Percentiles rank a stretch among this genome's conserved stretches.
phyloP scores from a whole-genome alignment of 1,139 yeast species.

The Candida labiduridarum region DNA sequence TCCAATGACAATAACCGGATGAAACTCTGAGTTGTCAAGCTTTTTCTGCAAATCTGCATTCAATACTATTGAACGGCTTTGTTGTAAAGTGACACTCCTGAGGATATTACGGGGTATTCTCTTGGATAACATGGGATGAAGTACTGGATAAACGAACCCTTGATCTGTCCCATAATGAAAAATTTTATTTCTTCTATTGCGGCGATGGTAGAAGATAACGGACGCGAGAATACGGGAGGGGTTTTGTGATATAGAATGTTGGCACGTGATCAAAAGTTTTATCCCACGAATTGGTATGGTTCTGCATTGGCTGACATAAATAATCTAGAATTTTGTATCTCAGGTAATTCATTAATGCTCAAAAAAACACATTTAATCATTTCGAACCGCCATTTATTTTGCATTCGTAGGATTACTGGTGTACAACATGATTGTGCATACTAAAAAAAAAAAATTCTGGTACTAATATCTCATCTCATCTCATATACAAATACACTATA shows the following conservation, averaged over 20 bases:
- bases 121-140: conserved; percentile 3
- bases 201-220: too few species aligned
- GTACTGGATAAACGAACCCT: neutral
- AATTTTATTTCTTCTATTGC: neutral
- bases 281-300: too few species aligned
- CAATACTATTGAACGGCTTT: conserved; percentile 27
- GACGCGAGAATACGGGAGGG: too few species aligned
- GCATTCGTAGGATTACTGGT: neutral
- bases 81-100: conserved; percentile 4
- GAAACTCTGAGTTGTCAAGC: conserved; percentile 34
- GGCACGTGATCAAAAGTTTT: neutral
- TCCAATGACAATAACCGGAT: conserved; percentile 87
- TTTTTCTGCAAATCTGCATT: conserved; percentile 40
- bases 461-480: conserved; percentile 5
- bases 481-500: neutral
- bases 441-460: neutral
- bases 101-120: neutral
- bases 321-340: too few species aligned
- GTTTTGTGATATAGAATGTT: neutral
- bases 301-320: too few species aligned
- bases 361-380: too few species aligned
- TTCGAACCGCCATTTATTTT: too few species aligned
- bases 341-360: too few species aligned
- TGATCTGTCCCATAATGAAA: neutral
- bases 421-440: neutral